A percentile compares a stretch with the other conserved stretches of the same genome.
phyloP scores from a whole-genome alignment of 495 filamentous ascomycete genomes.

The Hypoxylon lienhwacheense region DNA sequence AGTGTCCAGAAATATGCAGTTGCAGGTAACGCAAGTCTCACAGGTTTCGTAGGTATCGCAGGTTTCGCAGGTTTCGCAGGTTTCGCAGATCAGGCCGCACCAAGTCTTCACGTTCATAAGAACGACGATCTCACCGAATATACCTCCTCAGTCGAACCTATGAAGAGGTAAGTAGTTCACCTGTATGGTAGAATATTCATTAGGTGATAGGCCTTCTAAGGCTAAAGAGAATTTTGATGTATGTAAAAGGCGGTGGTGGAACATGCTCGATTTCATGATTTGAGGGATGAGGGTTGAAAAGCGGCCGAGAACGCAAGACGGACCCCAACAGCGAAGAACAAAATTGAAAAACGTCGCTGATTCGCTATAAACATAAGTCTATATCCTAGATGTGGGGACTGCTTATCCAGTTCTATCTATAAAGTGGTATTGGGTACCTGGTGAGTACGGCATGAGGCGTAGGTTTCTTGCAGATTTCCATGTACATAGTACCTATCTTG shows the following conservation, averaged over 20 bases:
- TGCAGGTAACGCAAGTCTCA: constrained; percentile 14
- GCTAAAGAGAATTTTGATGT: constrained; percentile 20
- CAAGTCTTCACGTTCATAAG: constrained; percentile 20
- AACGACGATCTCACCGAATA: constrained; percentile 13
- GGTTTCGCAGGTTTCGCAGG: constrained; percentile 7
- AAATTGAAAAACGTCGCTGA: constrained; percentile 23
- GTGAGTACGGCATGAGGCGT: no score
- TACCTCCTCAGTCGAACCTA: background rate
- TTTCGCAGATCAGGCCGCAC: constrained; percentile 24
- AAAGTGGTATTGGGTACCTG: no score
- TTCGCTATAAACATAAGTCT: no score
- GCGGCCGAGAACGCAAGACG: constrained; percentile 28
- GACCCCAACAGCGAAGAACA: constrained; percentile 11
- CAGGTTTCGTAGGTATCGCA: constrained; percentile 15
- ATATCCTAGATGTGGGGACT: no score
- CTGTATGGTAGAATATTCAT: constrained; percentile 13
- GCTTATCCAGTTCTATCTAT: no score
- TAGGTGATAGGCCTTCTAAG: constrained; percentile 14
- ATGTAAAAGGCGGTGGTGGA: constrained; percentile 23
- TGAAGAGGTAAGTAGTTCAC: constrained; percentile 2
- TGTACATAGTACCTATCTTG: no score
- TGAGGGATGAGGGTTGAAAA: constrained; percentile 11
- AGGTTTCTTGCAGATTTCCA: no score
- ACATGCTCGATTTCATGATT: constrained; percentile 30
- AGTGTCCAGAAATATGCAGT: constrained; percentile 9